Conservation (phyloP, 768 basidiomycete genomes). For the Astraeus odoratus region DNA sequence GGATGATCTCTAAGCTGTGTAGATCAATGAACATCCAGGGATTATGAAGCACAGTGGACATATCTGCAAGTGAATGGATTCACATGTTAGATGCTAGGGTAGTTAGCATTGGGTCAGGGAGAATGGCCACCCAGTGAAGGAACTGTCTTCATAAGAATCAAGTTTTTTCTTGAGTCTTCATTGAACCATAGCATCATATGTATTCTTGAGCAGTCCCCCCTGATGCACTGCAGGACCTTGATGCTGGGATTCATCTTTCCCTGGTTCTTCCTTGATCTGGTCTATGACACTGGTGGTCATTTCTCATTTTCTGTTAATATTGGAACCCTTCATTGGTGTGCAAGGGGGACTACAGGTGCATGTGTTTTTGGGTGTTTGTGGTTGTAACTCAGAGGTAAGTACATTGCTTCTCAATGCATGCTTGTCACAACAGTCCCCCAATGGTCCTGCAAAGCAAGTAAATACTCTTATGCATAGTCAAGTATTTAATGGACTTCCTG, state of each 20-base stretch:
- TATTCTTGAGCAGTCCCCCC: not conserved
- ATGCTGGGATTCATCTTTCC: not conserved
- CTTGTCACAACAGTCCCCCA: not conserved
- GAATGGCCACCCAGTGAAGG: conserved; percentile 4
- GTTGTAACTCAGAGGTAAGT: no score
- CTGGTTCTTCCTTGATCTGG: not conserved
- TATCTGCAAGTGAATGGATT: conserved; percentile 10
- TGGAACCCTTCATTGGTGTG: conserved; percentile 9
- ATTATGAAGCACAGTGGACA: conserved; percentile 11
- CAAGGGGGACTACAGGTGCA: not conserved
- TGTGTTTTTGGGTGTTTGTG: not conserved
- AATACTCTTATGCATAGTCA: conserved; percentile 11
- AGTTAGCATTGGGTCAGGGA: conserved; percentile 23
- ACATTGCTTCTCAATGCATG: not conserved
- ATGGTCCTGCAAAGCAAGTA: not conserved
- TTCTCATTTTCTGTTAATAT: conserved; percentile 18
- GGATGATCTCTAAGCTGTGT: no score
- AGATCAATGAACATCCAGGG: conserved; percentile 14
- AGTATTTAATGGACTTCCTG: no score
- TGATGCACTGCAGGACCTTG: conserved; percentile 8
- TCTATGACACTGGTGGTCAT: conserved; percentile 10
- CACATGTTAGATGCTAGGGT: conserved; percentile 16
- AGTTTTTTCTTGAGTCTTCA: conserved; percentile 6
- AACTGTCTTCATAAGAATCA: not conserved
- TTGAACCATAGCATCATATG: not conserved